These are phyloP conservation scores for Takakia lepidozioides DNA, from an alignment of 225 moss, liverwort and hornwort genomes.

Conservation along the genomic window DNA sequence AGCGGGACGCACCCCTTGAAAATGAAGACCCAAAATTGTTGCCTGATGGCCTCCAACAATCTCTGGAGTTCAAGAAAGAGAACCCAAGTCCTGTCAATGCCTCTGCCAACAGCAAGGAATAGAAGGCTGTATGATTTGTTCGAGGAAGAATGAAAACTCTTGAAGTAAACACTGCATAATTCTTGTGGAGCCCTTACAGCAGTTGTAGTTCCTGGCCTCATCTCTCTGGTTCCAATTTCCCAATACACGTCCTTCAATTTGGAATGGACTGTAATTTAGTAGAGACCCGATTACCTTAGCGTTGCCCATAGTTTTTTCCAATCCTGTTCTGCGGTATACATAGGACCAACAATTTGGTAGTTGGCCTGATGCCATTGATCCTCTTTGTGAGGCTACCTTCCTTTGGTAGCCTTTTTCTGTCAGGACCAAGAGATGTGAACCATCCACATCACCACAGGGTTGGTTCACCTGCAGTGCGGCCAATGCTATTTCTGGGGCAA, in stretches of 20 bases:
- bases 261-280: constrained; percentile 22
- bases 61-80: background rate
- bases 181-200: background rate
- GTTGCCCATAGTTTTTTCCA: too few relatives aligned
- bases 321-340: too few relatives aligned
- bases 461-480: too few relatives aligned
- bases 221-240: constrained; percentile 4
- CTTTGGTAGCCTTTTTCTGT: too few relatives aligned
- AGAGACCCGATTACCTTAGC: constrained; percentile 16
- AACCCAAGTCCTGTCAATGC: constrained; percentile 10
- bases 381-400: too few relatives aligned
- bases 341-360: too few relatives aligned
- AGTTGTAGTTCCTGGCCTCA: background rate
- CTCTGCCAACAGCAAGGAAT: constrained; percentile 16
- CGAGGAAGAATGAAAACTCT: constrained; percentile 8
- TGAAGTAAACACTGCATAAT: background rate
- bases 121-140: too few relatives aligned
- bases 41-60: constrained; percentile 36
- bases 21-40: constrained; percentile 54
- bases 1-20: constrained; percentile 52
- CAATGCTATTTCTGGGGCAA: too few relatives aligned
- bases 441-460: too few relatives aligned
- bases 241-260: constrained; percentile 16
- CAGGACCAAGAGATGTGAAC: too few relatives aligned
- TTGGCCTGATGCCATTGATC: too few relatives aligned